Percentiles rank a stretch among this genome's conserved stretches.
Evolutionary conservation across 106 monocot species (phyloP).

Genomic region (Allium sativum): DNA sequence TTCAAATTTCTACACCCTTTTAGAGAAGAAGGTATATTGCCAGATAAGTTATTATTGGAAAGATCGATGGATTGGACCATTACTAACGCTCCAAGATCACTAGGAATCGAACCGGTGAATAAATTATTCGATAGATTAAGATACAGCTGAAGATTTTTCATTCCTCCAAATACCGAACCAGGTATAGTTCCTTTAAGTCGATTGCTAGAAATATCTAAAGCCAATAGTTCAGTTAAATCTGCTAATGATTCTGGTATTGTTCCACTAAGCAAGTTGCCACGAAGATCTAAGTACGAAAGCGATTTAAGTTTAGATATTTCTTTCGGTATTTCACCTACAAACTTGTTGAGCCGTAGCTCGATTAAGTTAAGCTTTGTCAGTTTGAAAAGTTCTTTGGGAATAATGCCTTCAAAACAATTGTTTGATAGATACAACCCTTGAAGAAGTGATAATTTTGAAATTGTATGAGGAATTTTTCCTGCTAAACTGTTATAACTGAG

Average conservation of each 20-base stretch:
- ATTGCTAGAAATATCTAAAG: conserved; percentile 70
- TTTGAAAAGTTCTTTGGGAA: conserved; percentile 42
- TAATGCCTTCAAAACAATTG: conserved; percentile 41
- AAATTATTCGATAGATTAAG: conserved; percentile 66
- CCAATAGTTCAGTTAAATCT: conserved; percentile 31
- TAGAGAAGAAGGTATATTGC: conserved; percentile 40
- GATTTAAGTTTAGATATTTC: conserved; percentile 39
- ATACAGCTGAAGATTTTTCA: conserved; percentile 47
- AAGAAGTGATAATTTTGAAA: conserved; percentile 45
- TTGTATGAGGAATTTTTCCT: conserved; percentile 42
- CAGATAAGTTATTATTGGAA: conserved; percentile 68
- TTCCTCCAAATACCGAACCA: conserved; percentile 24
- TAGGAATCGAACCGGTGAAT: conserved; percentile 43
- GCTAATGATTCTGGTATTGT: conserved; percentile 48
- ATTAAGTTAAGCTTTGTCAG: conserved; percentile 36
- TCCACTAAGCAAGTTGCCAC: conserved; percentile 59
- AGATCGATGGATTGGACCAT: conserved; percentile 81
- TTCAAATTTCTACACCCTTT: conserved; percentile 54
- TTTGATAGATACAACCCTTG: conserved; percentile 34
- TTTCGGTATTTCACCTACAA: conserved; percentile 44
- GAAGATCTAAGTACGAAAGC: conserved; percentile 54
- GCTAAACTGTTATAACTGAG: conserved; percentile 38
- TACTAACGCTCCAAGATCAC: conserved; percentile 34
- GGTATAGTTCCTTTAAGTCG: conserved; percentile 49
- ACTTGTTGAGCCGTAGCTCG: conserved; percentile 28